Evolutionary conservation across 768 basidiomycete genomes (phyloP).

Genomic region (Xerocomellus dryophilus): DNA sequence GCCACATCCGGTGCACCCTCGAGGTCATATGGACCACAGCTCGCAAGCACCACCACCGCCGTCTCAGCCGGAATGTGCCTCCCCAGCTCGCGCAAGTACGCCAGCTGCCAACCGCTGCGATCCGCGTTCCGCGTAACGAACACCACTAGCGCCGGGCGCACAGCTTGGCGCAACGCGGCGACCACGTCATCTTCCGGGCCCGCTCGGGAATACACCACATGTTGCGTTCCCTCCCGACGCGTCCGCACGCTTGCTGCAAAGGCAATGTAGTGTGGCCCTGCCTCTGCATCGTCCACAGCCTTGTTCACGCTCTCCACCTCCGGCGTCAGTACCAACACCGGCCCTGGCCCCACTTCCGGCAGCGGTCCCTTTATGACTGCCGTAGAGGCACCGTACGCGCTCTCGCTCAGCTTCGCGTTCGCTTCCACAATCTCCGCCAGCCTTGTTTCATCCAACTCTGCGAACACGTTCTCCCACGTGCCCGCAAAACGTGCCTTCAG

Average conservation of each 20-base stretch:
- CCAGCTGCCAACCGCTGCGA: constrained; percentile 50
- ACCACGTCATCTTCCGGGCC: constrained; percentile 1
- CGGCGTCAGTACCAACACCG: constrained; percentile 54
- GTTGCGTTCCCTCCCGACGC: constrained; percentile 35
- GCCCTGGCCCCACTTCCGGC: constrained; percentile 31
- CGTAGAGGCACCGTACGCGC: constrained; percentile 47
- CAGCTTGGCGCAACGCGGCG: not conserved
- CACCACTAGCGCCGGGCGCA: constrained; percentile 24
- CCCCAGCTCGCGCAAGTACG: constrained; percentile 34
- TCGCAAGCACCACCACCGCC: constrained; percentile 51
- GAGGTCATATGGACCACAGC: constrained; percentile 67
- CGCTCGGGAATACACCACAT: constrained; percentile 44
- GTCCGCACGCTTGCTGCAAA: constrained; percentile 41
- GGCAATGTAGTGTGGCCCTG: constrained; percentile 51
- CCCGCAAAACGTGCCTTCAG: constrained; percentile 54
- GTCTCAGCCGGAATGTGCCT: constrained; percentile 14
- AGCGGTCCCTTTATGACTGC: constrained; percentile 44
- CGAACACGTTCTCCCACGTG: constrained; percentile 41
- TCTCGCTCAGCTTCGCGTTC: constrained; percentile 42
- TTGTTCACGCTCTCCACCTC: constrained; percentile 53
- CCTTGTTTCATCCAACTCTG: constrained; percentile 25
- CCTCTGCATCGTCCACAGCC: constrained; percentile 60
- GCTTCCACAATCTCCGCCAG: constrained; percentile 32
- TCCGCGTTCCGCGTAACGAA: constrained; percentile 61
- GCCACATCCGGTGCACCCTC: constrained; percentile 25